These are phyloP conservation scores for Periconia digitata DNA, from an alignment of 2,329 filamentous ascomycete species.

Conservation along the genomic window DNA sequence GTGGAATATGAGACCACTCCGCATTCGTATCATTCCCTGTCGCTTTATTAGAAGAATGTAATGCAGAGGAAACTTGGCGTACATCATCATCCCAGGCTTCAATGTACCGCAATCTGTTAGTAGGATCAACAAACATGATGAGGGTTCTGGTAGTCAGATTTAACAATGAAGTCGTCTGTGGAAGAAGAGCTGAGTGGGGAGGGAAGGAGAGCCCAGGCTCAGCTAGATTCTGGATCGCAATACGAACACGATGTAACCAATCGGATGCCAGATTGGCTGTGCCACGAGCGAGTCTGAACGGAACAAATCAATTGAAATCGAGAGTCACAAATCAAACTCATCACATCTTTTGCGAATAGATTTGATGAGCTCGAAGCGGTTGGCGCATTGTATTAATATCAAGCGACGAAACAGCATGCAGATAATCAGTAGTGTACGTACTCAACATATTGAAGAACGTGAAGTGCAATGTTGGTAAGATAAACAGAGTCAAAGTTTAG, in stretches of 20 bases:
- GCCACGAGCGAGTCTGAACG: background rate
- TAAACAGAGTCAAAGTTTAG: too few relatives aligned
- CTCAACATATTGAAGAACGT: too few relatives aligned
- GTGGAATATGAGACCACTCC: background rate
- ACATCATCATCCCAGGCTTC: background rate
- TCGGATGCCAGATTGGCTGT: background rate
- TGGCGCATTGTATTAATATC: too few relatives aligned
- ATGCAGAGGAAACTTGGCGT: background rate
- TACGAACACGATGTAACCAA: background rate
- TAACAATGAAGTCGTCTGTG: background rate
- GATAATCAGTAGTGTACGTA: too few relatives aligned
- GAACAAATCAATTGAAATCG: too few relatives aligned
- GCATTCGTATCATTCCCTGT: background rate
- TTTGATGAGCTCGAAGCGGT: too few relatives aligned
- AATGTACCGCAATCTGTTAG: background rate
- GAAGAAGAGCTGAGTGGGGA: background rate
- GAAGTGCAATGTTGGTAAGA: too few relatives aligned
- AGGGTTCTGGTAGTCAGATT: background rate
- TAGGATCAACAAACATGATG: background rate
- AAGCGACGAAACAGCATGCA: too few relatives aligned
- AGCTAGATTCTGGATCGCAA: background rate
- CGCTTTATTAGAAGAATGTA: too few relatives aligned
- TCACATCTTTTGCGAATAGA: too few relatives aligned
- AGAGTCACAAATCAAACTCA: too few relatives aligned
- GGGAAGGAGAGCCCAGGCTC: background rate